These are phyloP conservation scores for Chlorella sorokiniana DNA, from an alignment of 139 green algal genomes.

Conservation along the genomic window DNA sequence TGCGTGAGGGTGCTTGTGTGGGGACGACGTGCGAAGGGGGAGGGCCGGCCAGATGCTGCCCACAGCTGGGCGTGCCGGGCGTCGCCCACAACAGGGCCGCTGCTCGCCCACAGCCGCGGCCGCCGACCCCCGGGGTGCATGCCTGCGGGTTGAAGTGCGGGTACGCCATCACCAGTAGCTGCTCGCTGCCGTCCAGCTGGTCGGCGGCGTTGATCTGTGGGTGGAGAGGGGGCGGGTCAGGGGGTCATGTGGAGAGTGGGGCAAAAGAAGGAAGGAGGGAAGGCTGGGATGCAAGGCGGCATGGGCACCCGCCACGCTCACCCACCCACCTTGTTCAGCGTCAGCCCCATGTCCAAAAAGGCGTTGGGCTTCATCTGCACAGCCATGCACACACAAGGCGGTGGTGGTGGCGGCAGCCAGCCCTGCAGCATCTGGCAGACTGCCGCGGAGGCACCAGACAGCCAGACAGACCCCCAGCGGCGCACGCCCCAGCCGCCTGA, in stretches of 20 bases:
- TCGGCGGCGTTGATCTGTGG: slow-evolving; percentile 14
- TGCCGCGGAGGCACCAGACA: slow-evolving; percentile 70
- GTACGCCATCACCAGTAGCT: slow-evolving; percentile 24
- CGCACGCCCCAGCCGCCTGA: too few species aligned
- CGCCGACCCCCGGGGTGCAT: too few species aligned
- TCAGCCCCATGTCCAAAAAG: slow-evolving; percentile 25
- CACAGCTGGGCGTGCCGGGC: too few species aligned
- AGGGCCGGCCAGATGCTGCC: too few species aligned
- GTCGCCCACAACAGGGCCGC: too few species aligned
- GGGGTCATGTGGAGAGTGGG: background rate
- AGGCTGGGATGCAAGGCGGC: background rate
- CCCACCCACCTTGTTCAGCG: slow-evolving; percentile 4
- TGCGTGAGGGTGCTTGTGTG: too few species aligned
- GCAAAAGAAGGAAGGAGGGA: background rate
- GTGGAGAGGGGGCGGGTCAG: too few species aligned
- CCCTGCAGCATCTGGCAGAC: slow-evolving; percentile 42
- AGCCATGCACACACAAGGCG: background rate
- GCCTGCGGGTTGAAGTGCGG: slow-evolving; percentile 32
- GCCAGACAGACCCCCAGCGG: too few species aligned
- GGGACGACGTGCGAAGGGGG: too few species aligned
- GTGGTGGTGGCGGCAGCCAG: too few species aligned
- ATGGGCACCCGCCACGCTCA: background rate
- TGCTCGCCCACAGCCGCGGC: too few species aligned
- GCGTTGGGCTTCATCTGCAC: slow-evolving; percentile 33
- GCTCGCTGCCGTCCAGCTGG: slow-evolving; percentile 22